Evolutionary conservation across 176 grass and related monocot genomes (phyloP), one percentile per base, ranked within the genome.

Genomic region (Microstegium vimineum): DNA sequence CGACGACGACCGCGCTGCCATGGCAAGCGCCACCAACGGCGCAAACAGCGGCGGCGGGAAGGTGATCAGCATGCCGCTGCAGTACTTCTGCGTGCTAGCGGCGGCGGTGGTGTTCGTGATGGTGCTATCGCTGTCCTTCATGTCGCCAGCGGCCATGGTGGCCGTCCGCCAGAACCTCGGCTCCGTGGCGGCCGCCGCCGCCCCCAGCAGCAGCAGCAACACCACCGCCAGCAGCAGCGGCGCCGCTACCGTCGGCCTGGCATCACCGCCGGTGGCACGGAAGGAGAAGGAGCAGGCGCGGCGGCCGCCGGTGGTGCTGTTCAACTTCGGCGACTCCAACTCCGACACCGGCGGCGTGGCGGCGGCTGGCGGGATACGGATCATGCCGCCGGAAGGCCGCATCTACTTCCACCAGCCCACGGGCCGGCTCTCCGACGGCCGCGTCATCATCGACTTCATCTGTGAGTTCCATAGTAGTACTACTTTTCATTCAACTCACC

Each of bases 251-350:
- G 42, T 12, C 7, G 51, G 18, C 11, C 4, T 35, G 25, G 40
- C 27, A 13, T 27, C 74, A 0, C 31, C 75, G 32, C 36, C 75
- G 7, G 72, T 31, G 26, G 35, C 70, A 7, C 2, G 6, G 52
- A 17, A 46, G 10, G n/a, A 42, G 75, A 0, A 18, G 33, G 69
- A 47, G 78, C 5, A 10, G 66, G 23, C 10, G 37, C 10, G 14
- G 49, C 62, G 18, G 71, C 40, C 64, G 66, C 66, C 66, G 35
- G 89, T 88, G 20, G 89, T 91, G 70, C 63, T 97, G 54, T 97
- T 97, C 90, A 97, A 94, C 79, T 97, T 97, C 62, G 94, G 94
- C 41, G 94, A 97, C 84, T 97, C 95, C 13, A 97, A 97, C 77
- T 97, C 95, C 1, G 95, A 97, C 81, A 97, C 95, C 2, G 95